Evolutionary conservation across 208 protist genomes (phyloP).

Genomic region (Crithidia brevicula): DNA sequence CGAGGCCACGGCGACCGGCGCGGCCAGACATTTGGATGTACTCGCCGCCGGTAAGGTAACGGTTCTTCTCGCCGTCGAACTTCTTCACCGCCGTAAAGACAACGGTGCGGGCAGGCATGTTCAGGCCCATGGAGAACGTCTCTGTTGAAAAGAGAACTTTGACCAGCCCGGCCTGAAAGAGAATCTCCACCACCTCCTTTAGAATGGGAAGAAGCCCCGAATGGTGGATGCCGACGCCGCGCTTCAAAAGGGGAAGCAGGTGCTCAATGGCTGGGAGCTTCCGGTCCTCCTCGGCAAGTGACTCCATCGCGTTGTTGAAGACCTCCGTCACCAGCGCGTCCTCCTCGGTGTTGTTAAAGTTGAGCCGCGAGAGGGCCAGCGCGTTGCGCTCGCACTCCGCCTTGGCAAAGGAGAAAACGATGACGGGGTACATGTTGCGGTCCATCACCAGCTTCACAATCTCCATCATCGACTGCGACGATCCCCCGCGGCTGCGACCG

Average conservation of each 20-base stretch:
- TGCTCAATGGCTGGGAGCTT: slow-evolving; percentile 94
- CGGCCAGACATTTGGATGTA: slow-evolving; percentile 99
- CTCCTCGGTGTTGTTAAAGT: slow-evolving; percentile 96
- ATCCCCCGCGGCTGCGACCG: slow-evolving; percentile 26
- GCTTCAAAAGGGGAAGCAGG: slow-evolving; percentile 96
- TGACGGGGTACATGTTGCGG: slow-evolving; percentile 97
- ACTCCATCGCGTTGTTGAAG: slow-evolving; percentile 97
- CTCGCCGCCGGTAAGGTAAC: slow-evolving; percentile 96
- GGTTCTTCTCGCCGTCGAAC: slow-evolving; percentile 98
- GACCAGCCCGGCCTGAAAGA: slow-evolving; percentile 99
- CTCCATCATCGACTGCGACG: slow-evolving; percentile 85
- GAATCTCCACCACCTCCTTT: slow-evolving; percentile 99
- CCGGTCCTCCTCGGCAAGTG: slow-evolving; percentile 94
- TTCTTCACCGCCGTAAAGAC: slow-evolving; percentile 99
- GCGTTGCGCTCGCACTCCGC: slow-evolving; percentile 98
- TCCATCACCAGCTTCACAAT: slow-evolving; percentile 98
- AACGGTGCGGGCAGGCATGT: slow-evolving; percentile 99
- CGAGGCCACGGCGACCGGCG: slow-evolving; percentile 99
- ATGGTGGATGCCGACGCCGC: slow-evolving; percentile 99
- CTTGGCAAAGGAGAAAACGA: slow-evolving; percentile 99
- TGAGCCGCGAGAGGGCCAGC: slow-evolving; percentile 93
- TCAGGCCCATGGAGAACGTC: slow-evolving; percentile 99
- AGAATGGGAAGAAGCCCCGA: slow-evolving; percentile 99
- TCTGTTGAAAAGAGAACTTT: slow-evolving; percentile 99
- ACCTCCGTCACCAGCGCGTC: slow-evolving; percentile 94